Percentiles rank a stretch among this genome's conserved stretches.
Conservation (phyloP, 2,329 filamentous ascomycete genomes). For the Pseudogymnoascus verrucosus region DNA sequence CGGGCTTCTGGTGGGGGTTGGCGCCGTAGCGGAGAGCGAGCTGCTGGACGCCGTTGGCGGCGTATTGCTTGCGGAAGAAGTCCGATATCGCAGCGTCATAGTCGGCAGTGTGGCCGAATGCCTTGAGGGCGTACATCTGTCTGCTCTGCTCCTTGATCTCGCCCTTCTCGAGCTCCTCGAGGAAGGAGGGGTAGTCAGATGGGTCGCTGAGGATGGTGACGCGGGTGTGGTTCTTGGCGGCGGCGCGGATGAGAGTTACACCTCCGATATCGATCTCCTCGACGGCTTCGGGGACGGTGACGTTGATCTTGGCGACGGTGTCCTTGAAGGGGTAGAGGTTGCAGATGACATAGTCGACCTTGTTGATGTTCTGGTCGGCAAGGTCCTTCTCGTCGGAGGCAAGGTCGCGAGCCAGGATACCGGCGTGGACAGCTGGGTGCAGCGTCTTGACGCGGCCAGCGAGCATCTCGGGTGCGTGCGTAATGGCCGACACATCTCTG, state of each 20-base stretch:
- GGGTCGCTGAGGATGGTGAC: constrained; percentile 96
- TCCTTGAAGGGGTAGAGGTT: constrained; percentile 99
- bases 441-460: constrained; percentile 90
- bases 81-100: constrained; percentile 92
- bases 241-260: constrained; percentile 90
- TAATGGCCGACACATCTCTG: constrained; percentile 96
- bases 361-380: constrained; percentile 87
- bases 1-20: constrained; percentile 97
- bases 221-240: constrained; percentile 93
- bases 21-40: constrained; percentile 84
- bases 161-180: constrained; percentile 80
- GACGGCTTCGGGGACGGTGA: constrained; percentile 91
- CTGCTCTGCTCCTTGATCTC: constrained; percentile 79
- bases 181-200: constrained; percentile 85
- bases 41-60: constrained; percentile 74
- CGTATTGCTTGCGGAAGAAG: constrained; percentile 97
- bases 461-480: constrained; percentile 94
- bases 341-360: constrained; percentile 94
- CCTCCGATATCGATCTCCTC: constrained; percentile 99
- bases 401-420: constrained; percentile 88
- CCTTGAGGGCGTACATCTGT: constrained; percentile 89
- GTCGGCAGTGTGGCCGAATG: constrained; percentile 95
- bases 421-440: constrained; percentile 81
- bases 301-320: constrained; percentile 92
- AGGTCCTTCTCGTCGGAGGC: constrained; percentile 96